Conservation (phyloP, 2,329 filamentous ascomycete species). For the Xylariaceae sp. region DNA sequence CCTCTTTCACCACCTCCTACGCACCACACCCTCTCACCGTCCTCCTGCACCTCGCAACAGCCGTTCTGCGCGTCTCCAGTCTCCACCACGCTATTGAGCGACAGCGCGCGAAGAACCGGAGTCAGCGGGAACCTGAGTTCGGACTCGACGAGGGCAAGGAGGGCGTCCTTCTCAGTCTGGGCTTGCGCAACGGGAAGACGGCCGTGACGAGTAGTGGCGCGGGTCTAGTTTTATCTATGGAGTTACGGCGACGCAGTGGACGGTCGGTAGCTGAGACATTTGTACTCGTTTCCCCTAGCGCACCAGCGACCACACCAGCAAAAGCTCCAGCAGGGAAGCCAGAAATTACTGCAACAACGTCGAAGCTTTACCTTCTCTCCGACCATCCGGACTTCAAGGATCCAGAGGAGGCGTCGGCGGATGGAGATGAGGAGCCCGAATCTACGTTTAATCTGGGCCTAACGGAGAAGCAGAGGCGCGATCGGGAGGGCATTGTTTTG, state of each 20-base stretch:
- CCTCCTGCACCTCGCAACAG: slow-evolving; percentile 81
- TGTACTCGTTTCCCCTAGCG: slow-evolving; percentile 38
- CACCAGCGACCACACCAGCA: background rate
- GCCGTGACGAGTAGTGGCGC: background rate
- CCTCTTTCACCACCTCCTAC: slow-evolving; percentile 42
- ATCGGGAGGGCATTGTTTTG: slow-evolving; percentile 82
- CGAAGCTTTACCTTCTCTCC: slow-evolving; percentile 56
- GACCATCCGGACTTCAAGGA: slow-evolving; percentile 68
- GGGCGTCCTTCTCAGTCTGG: slow-evolving; percentile 68
- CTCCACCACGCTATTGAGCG: slow-evolving; percentile 68
- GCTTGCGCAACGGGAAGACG: slow-evolving; percentile 34
- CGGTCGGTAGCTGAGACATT: slow-evolving; percentile 67
- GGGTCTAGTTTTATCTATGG: slow-evolving; percentile 72
- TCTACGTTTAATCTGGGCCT: slow-evolving; percentile 82
- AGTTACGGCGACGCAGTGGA: slow-evolving; percentile 78
- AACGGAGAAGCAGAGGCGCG: slow-evolving; percentile 83
- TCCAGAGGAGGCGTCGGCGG: slow-evolving; percentile 27
- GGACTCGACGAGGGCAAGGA: slow-evolving; percentile 73
- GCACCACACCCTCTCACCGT: slow-evolving; percentile 65
- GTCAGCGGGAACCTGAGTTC: slow-evolving; percentile 68
- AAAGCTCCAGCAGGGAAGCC: slow-evolving; percentile 17
- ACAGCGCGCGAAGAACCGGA: slow-evolving; percentile 71
- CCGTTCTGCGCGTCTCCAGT: slow-evolving; percentile 68
- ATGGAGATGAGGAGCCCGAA: slow-evolving; percentile 46
- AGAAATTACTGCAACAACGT: slow-evolving; percentile 22